Conservation (phyloP, 2,329 filamentous ascomycete genomes). For the Chrysoporthe puriensis region DNA sequence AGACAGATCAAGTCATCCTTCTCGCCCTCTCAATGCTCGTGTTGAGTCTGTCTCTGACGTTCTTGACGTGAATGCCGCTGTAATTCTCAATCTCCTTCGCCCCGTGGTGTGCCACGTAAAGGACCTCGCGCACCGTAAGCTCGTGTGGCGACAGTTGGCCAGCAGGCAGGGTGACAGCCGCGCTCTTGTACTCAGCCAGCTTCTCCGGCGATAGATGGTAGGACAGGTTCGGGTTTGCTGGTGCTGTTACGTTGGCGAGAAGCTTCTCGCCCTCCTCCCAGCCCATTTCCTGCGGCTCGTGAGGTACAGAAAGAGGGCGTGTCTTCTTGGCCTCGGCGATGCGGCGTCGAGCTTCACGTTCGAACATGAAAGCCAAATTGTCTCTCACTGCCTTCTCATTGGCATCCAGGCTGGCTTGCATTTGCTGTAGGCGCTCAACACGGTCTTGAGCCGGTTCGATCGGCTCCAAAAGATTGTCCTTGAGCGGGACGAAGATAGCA, state of each 20-base stretch:
- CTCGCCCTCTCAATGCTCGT: constrained; percentile 22
- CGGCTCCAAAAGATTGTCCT: constrained; percentile 37
- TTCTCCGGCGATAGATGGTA: constrained; percentile 32
- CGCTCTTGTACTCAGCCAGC: constrained; percentile 16
- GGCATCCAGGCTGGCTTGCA: constrained; percentile 38
- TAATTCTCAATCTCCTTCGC: constrained; percentile 20
- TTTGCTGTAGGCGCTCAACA: constrained; percentile 36
- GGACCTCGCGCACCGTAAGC: constrained; percentile 17
- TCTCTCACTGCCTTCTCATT: constrained; percentile 37
- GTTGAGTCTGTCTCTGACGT: constrained; percentile 22
- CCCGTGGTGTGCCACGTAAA: constrained; percentile 20
- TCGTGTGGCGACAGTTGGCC: constrained; percentile 19
- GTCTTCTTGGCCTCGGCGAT: constrained; percentile 31
- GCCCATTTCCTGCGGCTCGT: constrained; percentile 24
- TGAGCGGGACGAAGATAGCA: constrained; percentile 41
- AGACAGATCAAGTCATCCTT: not conserved
- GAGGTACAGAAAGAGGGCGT: constrained; percentile 17
- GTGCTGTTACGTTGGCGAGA: constrained; percentile 36
- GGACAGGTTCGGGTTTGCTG: constrained; percentile 28
- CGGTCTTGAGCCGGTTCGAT: constrained; percentile 34
- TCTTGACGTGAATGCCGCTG: constrained; percentile 24
- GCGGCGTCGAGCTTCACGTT: constrained; percentile 40
- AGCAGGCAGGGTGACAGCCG: not conserved
- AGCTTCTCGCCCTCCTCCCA: constrained; percentile 35
- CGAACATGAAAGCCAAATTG: constrained; percentile 40